These are phyloP conservation scores for Penicillium steckii DNA, from an alignment of 495 filamentous ascomycete species.

Conservation along the genomic window DNA sequence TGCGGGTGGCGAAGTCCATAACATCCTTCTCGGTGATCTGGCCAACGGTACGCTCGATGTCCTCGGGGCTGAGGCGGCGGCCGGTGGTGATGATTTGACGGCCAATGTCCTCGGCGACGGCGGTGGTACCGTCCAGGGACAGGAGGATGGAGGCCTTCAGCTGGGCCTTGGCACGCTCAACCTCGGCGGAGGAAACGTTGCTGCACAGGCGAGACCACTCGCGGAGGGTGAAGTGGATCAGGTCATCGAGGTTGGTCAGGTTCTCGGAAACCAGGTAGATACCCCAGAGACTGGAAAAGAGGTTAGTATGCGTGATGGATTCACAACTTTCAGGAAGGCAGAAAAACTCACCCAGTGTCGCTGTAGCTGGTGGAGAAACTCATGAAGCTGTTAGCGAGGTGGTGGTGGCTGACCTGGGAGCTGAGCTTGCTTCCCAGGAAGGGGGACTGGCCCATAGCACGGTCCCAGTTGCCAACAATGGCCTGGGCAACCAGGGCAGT, in stretches of 20 bases:
- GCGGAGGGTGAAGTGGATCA: conserved; percentile 95
- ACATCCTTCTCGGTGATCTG: conserved; percentile 94
- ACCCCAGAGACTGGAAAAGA: conserved; percentile 86
- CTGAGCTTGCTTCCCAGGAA: conserved; percentile 98
- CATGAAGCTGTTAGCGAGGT: conserved; percentile 99
- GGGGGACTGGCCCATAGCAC: conserved; percentile 93
- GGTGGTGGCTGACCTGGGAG: conserved; percentile 85
- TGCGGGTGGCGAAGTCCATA: conserved; percentile 86
- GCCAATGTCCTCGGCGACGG: conserved; percentile 96
- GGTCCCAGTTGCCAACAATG: conserved; percentile 99
- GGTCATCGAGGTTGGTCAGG: conserved; percentile 82
- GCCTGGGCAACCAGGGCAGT: conserved; percentile 96
- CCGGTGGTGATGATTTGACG: conserved; percentile 98
- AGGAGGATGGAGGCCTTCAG: conserved; percentile 97
- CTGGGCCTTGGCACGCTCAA: conserved; percentile 98
- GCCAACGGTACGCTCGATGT: conserved; percentile 89
- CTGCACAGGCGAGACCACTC: conserved; percentile 93
- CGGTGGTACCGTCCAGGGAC: conserved; percentile 94
- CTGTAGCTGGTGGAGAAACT: conserved; percentile 99
- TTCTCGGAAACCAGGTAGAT: conserved; percentile 97
- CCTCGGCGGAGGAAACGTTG: conserved; percentile 83
- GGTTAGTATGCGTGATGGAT: too few relatives aligned
- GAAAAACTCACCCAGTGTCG: conserved; percentile 81
- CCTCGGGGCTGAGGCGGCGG: conserved; percentile 81
- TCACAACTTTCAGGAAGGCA: background rate